Evolutionary conservation across 306 rosid species (phyloP).

Genomic region (Cyclanthera cordifolia): DNA sequence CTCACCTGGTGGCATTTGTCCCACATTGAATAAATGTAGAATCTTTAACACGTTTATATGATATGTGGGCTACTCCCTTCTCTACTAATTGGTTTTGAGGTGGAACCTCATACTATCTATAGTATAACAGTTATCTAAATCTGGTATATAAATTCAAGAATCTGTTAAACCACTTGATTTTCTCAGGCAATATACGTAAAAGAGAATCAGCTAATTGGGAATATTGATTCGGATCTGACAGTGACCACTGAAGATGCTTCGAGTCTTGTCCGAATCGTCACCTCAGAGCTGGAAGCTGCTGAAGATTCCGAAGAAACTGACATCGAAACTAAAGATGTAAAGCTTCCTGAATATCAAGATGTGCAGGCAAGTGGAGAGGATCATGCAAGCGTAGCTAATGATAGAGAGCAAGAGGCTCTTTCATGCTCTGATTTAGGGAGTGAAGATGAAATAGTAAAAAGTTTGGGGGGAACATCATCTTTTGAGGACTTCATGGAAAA

Average conservation of each 20-base stretch:
- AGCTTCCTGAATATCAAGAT: constrained; percentile 25
- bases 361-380: constrained; percentile 20
- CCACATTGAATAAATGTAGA: too few species aligned
- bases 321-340: constrained; percentile 16
- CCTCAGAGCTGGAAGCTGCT: constrained; percentile 35
- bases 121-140: background rate
- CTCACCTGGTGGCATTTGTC: too few species aligned
- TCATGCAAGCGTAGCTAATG: constrained; percentile 23
- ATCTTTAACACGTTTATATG: too few species aligned
- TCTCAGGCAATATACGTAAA: constrained; percentile 74
- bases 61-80: too few species aligned
- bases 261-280: constrained; percentile 54
- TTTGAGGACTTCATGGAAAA: constrained; percentile 51
- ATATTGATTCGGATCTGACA: constrained; percentile 50
- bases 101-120: too few species aligned
- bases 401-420: constrained; percentile 27
- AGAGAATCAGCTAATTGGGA: constrained; percentile 70
- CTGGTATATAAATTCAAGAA: background rate
- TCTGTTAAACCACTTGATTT: constrained; percentile 1
- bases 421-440: constrained; percentile 11
- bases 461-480: constrained; percentile 39
- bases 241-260: constrained; percentile 31
- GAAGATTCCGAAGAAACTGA: constrained; percentile 23
- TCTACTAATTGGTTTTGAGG: too few species aligned
- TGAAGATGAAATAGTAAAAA: constrained; percentile 25